Evolutionary conservation across 73 alveolate species (phyloP).

Genomic region (Stentor roeselii): DNA sequence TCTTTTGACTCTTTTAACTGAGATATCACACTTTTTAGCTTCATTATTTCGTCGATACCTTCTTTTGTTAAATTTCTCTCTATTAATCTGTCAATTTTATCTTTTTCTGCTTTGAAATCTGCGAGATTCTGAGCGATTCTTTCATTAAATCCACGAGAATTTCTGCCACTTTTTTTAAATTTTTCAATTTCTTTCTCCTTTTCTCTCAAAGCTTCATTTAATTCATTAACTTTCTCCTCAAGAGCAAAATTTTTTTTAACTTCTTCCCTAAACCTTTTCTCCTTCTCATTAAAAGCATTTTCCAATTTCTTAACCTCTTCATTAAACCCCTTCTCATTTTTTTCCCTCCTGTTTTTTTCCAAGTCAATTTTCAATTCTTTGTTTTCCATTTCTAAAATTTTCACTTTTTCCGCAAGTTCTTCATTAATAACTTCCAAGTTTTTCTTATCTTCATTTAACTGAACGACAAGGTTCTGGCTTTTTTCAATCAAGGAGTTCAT

Average conservation of each 20-base stretch:
- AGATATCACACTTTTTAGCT: background rate
- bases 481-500: constrained; percentile 3
- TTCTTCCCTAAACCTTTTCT: constrained; percentile 10
- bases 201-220: background rate
- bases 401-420: background rate
- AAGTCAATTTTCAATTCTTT: background rate
- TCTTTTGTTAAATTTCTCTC: background rate
- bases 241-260: background rate
- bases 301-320: constrained; percentile 7
- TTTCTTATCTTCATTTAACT: background rate
- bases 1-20: background rate
- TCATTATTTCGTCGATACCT: background rate
- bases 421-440: background rate
- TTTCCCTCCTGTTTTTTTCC: background rate
- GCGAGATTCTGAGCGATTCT: background rate
- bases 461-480: background rate
- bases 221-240: background rate
- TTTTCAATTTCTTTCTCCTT: constrained; percentile 14
- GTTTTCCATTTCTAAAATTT: background rate
- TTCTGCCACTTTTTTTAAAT: background rate
- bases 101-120: background rate
- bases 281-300: background rate
- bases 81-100: background rate
- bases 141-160: background rate
- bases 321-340: background rate